These are phyloP conservation scores for Lipomyces lipofer DNA, from an alignment of 805 yeast genomes.

Conservation along the genomic window DNA sequence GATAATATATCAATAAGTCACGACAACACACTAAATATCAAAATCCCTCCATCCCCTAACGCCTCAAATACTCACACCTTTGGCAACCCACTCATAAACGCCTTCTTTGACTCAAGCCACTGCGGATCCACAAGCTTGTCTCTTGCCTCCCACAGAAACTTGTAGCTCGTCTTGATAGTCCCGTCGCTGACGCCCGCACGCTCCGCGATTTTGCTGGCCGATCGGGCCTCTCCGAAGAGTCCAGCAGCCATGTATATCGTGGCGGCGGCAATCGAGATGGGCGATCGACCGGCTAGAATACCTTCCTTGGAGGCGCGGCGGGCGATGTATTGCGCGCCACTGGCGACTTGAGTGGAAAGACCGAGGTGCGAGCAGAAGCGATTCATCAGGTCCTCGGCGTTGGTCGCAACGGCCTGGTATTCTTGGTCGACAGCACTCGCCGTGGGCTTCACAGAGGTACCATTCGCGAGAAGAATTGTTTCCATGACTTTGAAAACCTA, in stretches of 20 bases:
- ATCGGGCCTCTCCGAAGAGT: constrained; percentile 70
- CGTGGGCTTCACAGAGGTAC: constrained; percentile 31
- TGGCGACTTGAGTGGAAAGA: constrained; percentile 74
- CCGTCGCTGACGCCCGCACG: constrained; percentile 96
- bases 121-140: constrained; percentile 67
- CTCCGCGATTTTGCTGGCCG: constrained; percentile 81
- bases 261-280: constrained; percentile 96
- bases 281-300: constrained; percentile 92
- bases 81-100: constrained; percentile 50
- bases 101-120: constrained; percentile 69
- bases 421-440: constrained; percentile 42
- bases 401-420: constrained; percentile 73
- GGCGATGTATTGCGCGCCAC: constrained; percentile 91
- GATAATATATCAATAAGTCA: too few species aligned
- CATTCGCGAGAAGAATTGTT: constrained; percentile 48
- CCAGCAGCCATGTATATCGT: constrained; percentile 90
- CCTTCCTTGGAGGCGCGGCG: constrained; percentile 86
- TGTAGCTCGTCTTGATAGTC: constrained; percentile 88
- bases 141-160: constrained; percentile 72
- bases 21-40: too few species aligned
- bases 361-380: constrained; percentile 97
- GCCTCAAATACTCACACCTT: constrained; percentile 30
- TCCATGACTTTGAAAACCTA: constrained; percentile 69
- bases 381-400: constrained; percentile 90
- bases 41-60: too few species aligned